Percentiles rank a stretch among this genome's conserved stretches.
phyloP scores from a whole-genome alignment of 2,329 filamentous ascomycete genomes.

The Truncatella angustata region DNA sequence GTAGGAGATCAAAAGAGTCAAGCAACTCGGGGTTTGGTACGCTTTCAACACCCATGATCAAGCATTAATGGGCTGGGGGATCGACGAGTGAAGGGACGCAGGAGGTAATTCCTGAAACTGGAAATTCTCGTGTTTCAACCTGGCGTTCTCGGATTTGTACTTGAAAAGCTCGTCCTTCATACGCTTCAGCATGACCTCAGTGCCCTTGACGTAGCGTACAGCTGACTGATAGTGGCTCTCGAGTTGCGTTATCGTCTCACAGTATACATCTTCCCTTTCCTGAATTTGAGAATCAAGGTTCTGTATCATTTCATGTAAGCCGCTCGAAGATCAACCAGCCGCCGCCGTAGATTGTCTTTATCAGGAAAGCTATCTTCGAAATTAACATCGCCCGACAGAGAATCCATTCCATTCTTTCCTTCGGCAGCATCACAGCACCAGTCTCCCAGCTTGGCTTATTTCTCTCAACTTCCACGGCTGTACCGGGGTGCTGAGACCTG shows the following conservation, averaged over 20 bases:
- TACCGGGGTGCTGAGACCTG: not conserved
- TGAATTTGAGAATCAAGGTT: conserved; percentile 76
- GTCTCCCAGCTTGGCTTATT: too few relatives aligned
- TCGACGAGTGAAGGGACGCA: too few relatives aligned
- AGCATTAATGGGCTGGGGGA: too few relatives aligned
- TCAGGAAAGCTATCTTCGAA: conserved; percentile 80
- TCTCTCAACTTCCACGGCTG: too few relatives aligned
- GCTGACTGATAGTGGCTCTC: conserved; percentile 98
- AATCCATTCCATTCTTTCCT: too few relatives aligned
- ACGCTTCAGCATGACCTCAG: conserved; percentile 98
- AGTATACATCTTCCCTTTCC: conserved; percentile 84
- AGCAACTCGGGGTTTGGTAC: too few relatives aligned
- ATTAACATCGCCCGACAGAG: too few relatives aligned
- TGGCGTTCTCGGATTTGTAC: conserved; percentile 82
- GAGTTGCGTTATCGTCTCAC: conserved; percentile 88
- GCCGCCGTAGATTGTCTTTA: conserved; percentile 82
- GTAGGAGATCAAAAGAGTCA: too few relatives aligned
- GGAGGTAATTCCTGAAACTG: conserved; percentile 57
- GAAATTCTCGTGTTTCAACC: conserved; percentile 79
- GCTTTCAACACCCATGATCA: too few relatives aligned
- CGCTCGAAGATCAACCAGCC: conserved; percentile 73
- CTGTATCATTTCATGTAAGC: conserved; percentile 80
- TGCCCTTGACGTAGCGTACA: conserved; percentile 96
- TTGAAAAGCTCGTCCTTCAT: conserved; percentile 96
- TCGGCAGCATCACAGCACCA: too few relatives aligned